Evolutionary conservation across 345 rosid species (phyloP), one percentile per base, ranked within the genome.

Genomic region (Crucihimalaya himalaica): DNA sequence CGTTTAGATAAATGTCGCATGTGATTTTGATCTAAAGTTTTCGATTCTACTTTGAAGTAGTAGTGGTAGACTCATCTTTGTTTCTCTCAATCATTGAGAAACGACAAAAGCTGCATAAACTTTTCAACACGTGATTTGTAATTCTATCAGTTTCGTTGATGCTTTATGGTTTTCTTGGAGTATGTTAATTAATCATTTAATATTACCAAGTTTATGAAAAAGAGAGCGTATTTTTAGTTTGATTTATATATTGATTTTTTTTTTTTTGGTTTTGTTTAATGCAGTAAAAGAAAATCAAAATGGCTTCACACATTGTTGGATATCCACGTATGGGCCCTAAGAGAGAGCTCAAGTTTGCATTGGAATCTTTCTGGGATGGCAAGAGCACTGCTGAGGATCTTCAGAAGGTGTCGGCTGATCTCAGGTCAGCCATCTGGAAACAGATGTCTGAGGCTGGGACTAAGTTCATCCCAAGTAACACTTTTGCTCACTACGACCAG

Each of bases 261-360:
- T 71, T 10, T 27, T 12, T 51, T 42, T 50, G n/a, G 28, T 18
- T 18, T 21, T 54, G 27, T 63, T 45, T 2, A 19, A 31, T 27
- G 57, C 76, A 77, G 81, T 57, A 81, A 66, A 77, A 71, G 51
- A 14, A 63, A 54, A 46, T 39, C 20, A 40, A 72, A 81, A 94
- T 94, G 98, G 97, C 96, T 6, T 89, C 97, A 12, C 98, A 94
- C 86, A 83, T 94, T 84, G 99, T 92, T 85, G 97, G 99, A 85
- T 95, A 95, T 42, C 99, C 99, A 27, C 97, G 97, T 27, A 95
- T 94, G 98, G 98, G 98, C 59, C 97, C 98, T 59, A 94, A 91
- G 88, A 94, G 97, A 76, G 98, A 91, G 95, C 95, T 94, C 74
- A 95, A 95, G 84, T 92, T 95, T 56, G 99, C 99, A 0, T 80